phyloP scores from a whole-genome alignment of 1,284 basidiomycete species.

The Cryptococcus depauperatus region DNA sequence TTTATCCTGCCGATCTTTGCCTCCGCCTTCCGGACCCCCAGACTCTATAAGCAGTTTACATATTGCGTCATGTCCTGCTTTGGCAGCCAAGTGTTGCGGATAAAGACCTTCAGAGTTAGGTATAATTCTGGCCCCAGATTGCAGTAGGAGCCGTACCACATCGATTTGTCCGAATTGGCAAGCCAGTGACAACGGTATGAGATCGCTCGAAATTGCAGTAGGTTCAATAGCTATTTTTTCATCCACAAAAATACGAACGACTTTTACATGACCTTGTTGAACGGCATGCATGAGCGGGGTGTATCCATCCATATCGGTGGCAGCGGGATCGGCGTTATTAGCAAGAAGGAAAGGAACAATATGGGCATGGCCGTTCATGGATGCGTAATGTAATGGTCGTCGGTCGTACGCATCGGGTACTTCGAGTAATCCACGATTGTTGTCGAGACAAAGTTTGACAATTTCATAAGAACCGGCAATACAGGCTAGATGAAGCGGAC shows the following conservation, averaged over 20 bases:
- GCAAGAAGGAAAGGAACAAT: conserved; percentile 68
- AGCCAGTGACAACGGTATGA: conserved; percentile 83
- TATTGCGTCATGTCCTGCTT: conserved; percentile 79
- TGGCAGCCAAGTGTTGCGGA: conserved; percentile 96
- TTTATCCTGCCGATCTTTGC: conserved; percentile 87
- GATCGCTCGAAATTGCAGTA: conserved; percentile 55
- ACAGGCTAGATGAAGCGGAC: conserved; percentile 88
- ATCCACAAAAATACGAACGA: conserved; percentile 63
- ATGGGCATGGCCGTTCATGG: conserved; percentile 77
- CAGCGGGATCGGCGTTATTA: conserved; percentile 57
- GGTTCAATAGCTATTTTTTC: conserved; percentile 53
- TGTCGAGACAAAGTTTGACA: conserved; percentile 70
- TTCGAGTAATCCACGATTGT: conserved; percentile 39
- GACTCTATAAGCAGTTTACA: conserved; percentile 69
- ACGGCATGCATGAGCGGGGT: conserved; percentile 89
- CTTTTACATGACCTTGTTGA: conserved; percentile 71
- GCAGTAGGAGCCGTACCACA: conserved; percentile 68
- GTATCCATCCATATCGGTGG: conserved; percentile 87
- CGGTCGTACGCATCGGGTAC: conserved; percentile 66
- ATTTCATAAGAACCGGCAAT: conserved; percentile 75
- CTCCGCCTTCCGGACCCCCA: conserved; percentile 46
- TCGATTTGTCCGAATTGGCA: conserved; percentile 82
- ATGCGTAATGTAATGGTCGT: conserved; percentile 88
- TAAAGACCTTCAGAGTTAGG: conserved; percentile 92
- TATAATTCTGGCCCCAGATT: conserved; percentile 67